phyloP scores from a whole-genome alignment of 192 early-diverging fungal genomes.

The Neocallimastix lanati region DNA sequence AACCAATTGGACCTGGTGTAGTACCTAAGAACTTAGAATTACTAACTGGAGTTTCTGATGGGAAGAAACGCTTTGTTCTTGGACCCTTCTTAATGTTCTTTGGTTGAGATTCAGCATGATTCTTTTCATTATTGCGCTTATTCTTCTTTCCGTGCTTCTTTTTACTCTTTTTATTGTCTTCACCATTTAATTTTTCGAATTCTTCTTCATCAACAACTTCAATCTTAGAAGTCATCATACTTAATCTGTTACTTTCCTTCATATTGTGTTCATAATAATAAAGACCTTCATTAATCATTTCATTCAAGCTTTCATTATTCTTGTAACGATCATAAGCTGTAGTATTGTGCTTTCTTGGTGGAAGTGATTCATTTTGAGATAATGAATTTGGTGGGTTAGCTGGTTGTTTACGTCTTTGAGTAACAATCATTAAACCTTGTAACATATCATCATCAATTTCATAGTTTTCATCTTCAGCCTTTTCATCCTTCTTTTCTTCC shows the following conservation, averaged over 20 bases:
- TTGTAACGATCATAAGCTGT: constrained; percentile 59
- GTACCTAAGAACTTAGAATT: not conserved
- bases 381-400: constrained; percentile 3
- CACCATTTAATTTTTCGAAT: not conserved
- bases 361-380: constrained; percentile 14
- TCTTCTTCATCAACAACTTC: not conserved
- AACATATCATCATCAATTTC: constrained; percentile 83
- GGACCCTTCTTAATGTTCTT: not conserved
- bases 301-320: constrained; percentile 61
- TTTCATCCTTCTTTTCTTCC: constrained; percentile 25
- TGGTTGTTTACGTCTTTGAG: constrained; percentile 49
- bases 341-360: constrained; percentile 28
- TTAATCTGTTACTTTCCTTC: constrained; percentile 14
- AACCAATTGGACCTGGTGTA: not conserved
- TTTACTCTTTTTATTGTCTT: not conserved
- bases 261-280: constrained; percentile 71
- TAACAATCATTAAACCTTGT: constrained; percentile 78
- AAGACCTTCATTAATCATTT: constrained; percentile 93
- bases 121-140: not conserved
- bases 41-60: not conserved
- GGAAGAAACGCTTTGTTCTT: not conserved
- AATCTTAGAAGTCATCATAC: not conserved
- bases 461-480: constrained; percentile 40
- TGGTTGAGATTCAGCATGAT: not conserved
- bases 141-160: not conserved